A percentile compares a stretch with the other conserved stretches of the same genome.
phyloP scores from a whole-genome alignment of 176 grass and related monocot species.

The Ensete ventricosum region DNA sequence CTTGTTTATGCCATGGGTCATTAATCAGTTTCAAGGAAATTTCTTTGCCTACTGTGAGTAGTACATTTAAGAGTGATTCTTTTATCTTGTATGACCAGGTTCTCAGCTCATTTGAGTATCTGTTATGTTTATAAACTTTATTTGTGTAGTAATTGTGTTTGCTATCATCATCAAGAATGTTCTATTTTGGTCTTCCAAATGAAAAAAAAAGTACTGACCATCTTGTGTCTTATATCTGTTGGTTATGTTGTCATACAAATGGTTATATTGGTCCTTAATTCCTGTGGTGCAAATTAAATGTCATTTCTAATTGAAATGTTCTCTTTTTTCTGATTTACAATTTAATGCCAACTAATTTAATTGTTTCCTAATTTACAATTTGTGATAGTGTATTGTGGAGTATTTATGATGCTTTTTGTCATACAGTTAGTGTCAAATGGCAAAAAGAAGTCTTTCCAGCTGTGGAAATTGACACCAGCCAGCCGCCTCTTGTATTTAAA shows the following conservation, averaged over 20 bases:
- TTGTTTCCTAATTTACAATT: neutral
- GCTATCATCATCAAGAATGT: no score
- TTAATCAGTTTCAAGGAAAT: neutral
- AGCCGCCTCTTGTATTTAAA: constrained; percentile 92
- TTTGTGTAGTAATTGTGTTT: no score
- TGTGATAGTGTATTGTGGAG: neutral
- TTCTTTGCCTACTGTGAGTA: neutral
- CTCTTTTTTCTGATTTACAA: neutral
- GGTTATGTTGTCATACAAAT: no score
- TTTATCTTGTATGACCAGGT: no score
- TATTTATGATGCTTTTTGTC: neutral
- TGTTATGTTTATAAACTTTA: no score
- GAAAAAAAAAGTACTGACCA: no score
- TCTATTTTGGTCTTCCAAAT: no score
- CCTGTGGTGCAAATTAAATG: neutral
- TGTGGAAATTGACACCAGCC: constrained; percentile 84
- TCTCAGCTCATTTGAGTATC: no score
- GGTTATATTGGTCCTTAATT: neutral
- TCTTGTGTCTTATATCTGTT: no score
- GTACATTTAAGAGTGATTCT: no score
- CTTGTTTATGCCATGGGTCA: neutral
- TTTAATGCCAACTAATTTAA: neutral
- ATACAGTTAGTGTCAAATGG: constrained; percentile 95
- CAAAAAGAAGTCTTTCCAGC: constrained; percentile 72
- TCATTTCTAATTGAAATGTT: neutral